Conservation (phyloP, 805 yeast genomes). For the Lipomyces spencermartinsiae region DNA sequence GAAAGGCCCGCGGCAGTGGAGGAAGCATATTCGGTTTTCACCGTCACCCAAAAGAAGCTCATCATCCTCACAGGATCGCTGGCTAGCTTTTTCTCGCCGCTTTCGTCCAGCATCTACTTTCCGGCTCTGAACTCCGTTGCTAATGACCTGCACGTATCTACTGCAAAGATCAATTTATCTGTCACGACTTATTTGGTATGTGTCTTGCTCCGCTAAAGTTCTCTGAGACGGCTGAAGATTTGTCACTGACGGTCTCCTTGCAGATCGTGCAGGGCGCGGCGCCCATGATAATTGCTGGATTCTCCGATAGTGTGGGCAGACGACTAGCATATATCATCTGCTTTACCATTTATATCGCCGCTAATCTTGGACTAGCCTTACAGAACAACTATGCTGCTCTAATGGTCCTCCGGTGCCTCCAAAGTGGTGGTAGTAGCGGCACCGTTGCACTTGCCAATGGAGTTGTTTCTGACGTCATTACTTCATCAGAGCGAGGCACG, state of each 20-base stretch:
- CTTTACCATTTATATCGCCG: constrained; percentile 60
- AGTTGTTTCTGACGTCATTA: constrained; percentile 74
- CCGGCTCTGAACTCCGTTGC: constrained; percentile 74
- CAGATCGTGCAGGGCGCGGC: constrained; percentile 26
- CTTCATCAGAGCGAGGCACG: constrained; percentile 70
- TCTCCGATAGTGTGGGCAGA: constrained; percentile 76
- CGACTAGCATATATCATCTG: constrained; percentile 68
- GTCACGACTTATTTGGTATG: constrained; percentile 72
- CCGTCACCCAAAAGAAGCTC: constrained; percentile 27
- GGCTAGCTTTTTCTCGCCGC: constrained; percentile 68
- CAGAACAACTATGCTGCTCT: constrained; percentile 64
- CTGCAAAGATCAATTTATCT: constrained; percentile 67
- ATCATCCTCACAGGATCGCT: constrained; percentile 52
- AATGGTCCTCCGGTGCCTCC: constrained; percentile 69
- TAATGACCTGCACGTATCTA: constrained; percentile 58
- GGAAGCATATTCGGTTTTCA: constrained; percentile 23
- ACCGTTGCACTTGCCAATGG: constrained; percentile 74
- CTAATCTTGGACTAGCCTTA: constrained; percentile 71
- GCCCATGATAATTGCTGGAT: constrained; percentile 55
- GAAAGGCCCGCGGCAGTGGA: background rate
- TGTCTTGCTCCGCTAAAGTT: background rate
- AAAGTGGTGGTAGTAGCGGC: constrained; percentile 78
- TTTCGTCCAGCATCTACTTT: constrained; percentile 78
- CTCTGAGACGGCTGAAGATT: background rate
- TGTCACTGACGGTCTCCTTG: background rate